phyloP scores from a whole-genome alignment of 1,139 yeast genomes.

The Blastobotrys niveus region DNA sequence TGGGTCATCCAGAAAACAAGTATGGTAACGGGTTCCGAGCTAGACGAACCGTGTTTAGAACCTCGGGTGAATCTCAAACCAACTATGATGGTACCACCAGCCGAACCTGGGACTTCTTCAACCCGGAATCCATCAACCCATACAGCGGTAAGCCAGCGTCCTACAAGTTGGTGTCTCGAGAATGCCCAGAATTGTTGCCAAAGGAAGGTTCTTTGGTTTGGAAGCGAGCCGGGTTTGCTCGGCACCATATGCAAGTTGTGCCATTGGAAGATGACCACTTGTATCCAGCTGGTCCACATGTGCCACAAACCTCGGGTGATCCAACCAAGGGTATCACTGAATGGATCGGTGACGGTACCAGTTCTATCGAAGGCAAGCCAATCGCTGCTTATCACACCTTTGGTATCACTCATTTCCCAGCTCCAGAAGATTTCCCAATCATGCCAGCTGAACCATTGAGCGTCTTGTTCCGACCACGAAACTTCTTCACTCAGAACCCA shows the following conservation, averaged over 20 bases:
- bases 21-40: constrained; percentile 65
- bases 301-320: constrained; percentile 59
- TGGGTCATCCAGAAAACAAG: constrained; percentile 26
- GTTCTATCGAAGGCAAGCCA: constrained; percentile 50
- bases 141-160: constrained; percentile 71
- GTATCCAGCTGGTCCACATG: constrained; percentile 69
- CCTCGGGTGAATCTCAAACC: constrained; percentile 61
- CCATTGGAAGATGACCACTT: constrained; percentile 59
- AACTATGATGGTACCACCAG: constrained; percentile 55
- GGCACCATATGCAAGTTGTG: constrained; percentile 58
- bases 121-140: constrained; percentile 59
- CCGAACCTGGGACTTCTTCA: constrained; percentile 75
- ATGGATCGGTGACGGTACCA: constrained; percentile 13
- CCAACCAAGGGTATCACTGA: constrained; percentile 40
- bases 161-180: constrained; percentile 72
- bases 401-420: constrained; percentile 81
- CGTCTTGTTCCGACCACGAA: constrained; percentile 69
- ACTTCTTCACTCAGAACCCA: constrained; percentile 72
- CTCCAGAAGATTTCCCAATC: constrained; percentile 85
- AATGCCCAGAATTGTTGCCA: constrained; percentile 67
- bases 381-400: constrained; percentile 74
- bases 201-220: constrained; percentile 68
- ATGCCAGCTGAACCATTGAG: constrained; percentile 83
- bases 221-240: constrained; percentile 81
- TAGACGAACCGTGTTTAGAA: constrained; percentile 56